These are phyloP conservation scores for Talaromyces sp. DNA, from an alignment of 2,329 filamentous ascomycete genomes.

Conservation along the genomic window DNA sequence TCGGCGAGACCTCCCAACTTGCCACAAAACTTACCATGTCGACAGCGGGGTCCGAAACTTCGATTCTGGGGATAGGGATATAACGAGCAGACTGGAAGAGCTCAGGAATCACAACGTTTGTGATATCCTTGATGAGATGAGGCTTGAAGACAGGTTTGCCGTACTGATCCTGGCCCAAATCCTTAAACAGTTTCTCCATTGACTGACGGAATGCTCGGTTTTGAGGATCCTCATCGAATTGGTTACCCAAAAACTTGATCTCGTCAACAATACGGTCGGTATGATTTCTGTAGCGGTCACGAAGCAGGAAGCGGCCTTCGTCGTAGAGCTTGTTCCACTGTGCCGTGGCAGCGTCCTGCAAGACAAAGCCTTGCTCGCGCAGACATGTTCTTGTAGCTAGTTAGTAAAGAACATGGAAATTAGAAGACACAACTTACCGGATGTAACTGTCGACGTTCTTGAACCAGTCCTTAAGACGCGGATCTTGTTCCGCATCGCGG, in stretches of 20 bases:
- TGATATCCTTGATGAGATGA: slow-evolving; percentile 82
- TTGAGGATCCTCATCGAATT: slow-evolving; percentile 82
- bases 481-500: slow-evolving; percentile 75
- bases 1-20: not conserved
- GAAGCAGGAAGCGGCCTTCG: slow-evolving; percentile 76
- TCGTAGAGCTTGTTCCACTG: slow-evolving; percentile 86
- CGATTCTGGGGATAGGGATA: slow-evolving; percentile 87
- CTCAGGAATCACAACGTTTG: slow-evolving; percentile 76
- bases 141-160: slow-evolving; percentile 89
- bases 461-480: slow-evolving; percentile 87
- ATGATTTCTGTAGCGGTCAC: slow-evolving; percentile 79
- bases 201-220: slow-evolving; percentile 75
- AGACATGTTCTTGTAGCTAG: slow-evolving; percentile 57
- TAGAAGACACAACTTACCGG: slow-evolving; percentile 30
- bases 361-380: slow-evolving; percentile 83
- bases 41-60: slow-evolving; percentile 76
- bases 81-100: slow-evolving; percentile 82
- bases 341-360: slow-evolving; percentile 70
- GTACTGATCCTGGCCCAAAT: slow-evolving; percentile 79
- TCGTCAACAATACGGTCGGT: slow-evolving; percentile 84
- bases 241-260: slow-evolving; percentile 78
- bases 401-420: slow-evolving; percentile 8
- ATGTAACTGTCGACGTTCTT: slow-evolving; percentile 69
- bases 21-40: slow-evolving; percentile 53
- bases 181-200: slow-evolving; percentile 76